phyloP scores from a whole-genome alignment of 495 filamentous ascomycete species.

The Parathielavia hyrcaniae region DNA sequence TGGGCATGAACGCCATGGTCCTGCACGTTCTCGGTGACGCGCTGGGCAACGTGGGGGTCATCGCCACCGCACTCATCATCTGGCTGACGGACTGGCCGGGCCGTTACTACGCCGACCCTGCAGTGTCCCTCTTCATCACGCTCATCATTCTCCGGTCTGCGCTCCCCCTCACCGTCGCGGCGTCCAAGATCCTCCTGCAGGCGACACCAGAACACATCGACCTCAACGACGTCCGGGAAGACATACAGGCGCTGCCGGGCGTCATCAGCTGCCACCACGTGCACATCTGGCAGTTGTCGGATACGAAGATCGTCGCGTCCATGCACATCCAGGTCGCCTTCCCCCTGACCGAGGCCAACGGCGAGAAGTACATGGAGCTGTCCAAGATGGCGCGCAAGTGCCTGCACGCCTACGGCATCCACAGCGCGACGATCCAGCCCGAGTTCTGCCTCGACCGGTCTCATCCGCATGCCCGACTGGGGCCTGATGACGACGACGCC shows the following conservation, averaged over 20 bases:
- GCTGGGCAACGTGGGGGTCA: constrained; percentile 94
- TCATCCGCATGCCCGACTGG: constrained; percentile 29
- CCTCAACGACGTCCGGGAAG: constrained; percentile 83
- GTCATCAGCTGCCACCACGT: constrained; percentile 88
- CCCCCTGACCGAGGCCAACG: constrained; percentile 60
- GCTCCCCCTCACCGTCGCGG: constrained; percentile 86
- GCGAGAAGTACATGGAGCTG: constrained; percentile 81
- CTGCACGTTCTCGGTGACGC: constrained; percentile 95
- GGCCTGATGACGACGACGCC: too few relatives aligned
- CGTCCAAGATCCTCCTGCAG: constrained; percentile 89
- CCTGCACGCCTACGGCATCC: constrained; percentile 91
- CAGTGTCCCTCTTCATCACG: constrained; percentile 93
- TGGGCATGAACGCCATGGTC: constrained; percentile 97
- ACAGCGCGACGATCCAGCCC: constrained; percentile 96
- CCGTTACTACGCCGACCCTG: constrained; percentile 76
- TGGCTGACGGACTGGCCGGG: constrained; percentile 67
- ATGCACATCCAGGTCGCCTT: constrained; percentile 85
- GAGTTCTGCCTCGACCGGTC: constrained; percentile 68
- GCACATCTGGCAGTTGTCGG: constrained; percentile 95
- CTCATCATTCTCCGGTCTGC: constrained; percentile 87
- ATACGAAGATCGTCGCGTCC: constrained; percentile 84
- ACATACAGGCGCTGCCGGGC: constrained; percentile 77
- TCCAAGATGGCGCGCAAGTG: constrained; percentile 72
- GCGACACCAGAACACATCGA: constrained; percentile 82
- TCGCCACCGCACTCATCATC: constrained; percentile 84